Evolutionary conservation across 2,329 filamentous ascomycete species (phyloP), one percentile per base, ranked within the genome.

Genomic region (Colletotrichum tropicicola): DNA sequence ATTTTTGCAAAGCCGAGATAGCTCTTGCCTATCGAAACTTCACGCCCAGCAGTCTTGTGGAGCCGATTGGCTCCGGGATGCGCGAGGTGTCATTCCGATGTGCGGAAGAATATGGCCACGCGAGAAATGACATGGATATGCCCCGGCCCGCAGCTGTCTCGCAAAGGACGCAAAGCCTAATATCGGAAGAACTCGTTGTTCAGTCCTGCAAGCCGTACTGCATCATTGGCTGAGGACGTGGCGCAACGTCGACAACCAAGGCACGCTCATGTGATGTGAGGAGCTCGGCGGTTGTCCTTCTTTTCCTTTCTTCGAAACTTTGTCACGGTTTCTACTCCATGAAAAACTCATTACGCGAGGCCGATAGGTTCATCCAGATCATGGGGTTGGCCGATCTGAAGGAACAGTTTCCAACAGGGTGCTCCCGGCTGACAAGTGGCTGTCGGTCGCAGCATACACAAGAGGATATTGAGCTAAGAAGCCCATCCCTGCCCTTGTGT

Each of bases 71-170:
- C 32, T 32, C 43, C 43, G 49, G 61, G 43, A 39, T 63, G 41
- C 23, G 44, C 23, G 23, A 47, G 28, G 28, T 60, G 32, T 27
- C 32, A 60, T 47, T 64, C 48, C 49, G 61, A 49, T 49, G 61
- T 25, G 51, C 37, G 48, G 21, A 28, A 43, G 13, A 39, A 39
- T 35, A 55, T 25, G 47, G 57, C 61, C 61, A 65, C 56, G 43
- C 56, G 61, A 65, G 51, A 55, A 54, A 25, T 12, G 44, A 49
- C 49, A 60, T 54, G 49, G 49, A 55, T 61, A 21, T 35, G 35
- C 32, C 48, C 43, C 21, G 49, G 57, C 27, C 60, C 15, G 57
- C 61, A 43, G 57, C 48, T 60, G 37, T 48, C 43, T 54, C 30
- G 32, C 28, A 35, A 25, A 45, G 17, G 30, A 37, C 25, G 48